Evolutionary conservation across 495 filamentous ascomycete genomes (phyloP).

Genomic region (Bryoglossum gracile): DNA sequence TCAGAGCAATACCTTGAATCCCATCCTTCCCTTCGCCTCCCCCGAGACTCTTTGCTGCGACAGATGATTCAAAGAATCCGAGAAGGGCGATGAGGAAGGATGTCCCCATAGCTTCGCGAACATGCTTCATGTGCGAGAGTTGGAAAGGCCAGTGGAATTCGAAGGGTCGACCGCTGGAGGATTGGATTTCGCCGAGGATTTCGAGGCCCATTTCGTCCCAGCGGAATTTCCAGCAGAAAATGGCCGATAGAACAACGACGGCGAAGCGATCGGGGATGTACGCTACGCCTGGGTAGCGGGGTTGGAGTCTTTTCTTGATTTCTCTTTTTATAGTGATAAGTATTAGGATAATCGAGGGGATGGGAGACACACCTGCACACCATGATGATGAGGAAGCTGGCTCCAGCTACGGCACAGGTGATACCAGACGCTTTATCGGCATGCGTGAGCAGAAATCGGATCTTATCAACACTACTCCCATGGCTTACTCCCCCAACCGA

Average conservation of each 20-base stretch:
- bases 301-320: conserved; percentile 75
- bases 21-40: conserved; percentile 50
- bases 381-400: conserved; percentile 86
- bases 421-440: conserved; percentile 57
- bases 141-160: conserved; percentile 81
- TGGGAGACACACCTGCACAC: conserved; percentile 38
- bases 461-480: conserved; percentile 77
- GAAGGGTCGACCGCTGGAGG: conserved; percentile 60
- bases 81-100: conserved; percentile 90
- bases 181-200: conserved; percentile 73
- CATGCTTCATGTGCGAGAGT: conserved; percentile 63
- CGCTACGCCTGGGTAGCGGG: conserved; percentile 70
- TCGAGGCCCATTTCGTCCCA: conserved; percentile 80
- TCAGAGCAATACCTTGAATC: conserved; percentile 69
- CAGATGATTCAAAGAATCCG: conserved; percentile 96
- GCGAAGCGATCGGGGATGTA: conserved; percentile 91
- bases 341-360: not conserved
- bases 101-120: conserved; percentile 82
- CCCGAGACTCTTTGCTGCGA: conserved; percentile 89
- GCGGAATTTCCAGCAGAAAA: conserved; percentile 67
- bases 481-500: conserved; percentile 55
- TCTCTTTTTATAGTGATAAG: conserved; percentile 37
- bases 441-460: conserved; percentile 69
- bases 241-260: conserved; percentile 78
- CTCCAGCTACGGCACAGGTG: conserved; percentile 65